These are phyloP conservation scores for Auricularia heimuer DNA, from an alignment of 768 basidiomycete genomes.

Conservation along the genomic window DNA sequence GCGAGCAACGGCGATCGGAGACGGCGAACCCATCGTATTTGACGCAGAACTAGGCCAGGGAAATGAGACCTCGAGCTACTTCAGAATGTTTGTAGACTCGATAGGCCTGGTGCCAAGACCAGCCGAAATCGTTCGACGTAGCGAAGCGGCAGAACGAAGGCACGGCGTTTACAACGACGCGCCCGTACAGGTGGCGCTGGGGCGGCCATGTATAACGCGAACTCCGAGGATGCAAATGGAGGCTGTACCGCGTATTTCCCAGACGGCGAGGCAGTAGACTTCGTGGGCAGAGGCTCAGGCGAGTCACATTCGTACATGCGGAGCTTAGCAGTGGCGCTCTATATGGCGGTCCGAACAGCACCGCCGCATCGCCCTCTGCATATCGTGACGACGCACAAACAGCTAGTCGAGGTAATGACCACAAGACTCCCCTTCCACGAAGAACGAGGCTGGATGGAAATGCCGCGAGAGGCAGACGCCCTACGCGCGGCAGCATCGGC, in stretches of 20 bases:
- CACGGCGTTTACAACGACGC: not conserved
- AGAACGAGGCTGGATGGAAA: not conserved
- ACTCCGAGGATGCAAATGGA: not conserved
- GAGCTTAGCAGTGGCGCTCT: not conserved
- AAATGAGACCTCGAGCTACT: too few relatives aligned
- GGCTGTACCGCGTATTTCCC: not conserved
- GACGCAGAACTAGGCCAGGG: too few relatives aligned
- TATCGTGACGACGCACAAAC: not conserved
- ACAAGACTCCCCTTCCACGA: not conserved
- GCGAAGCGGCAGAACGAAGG: too few relatives aligned
- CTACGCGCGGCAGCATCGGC: not conserved
- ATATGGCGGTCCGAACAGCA: not conserved
- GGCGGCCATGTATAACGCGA: not conserved
- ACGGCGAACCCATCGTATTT: too few relatives aligned
- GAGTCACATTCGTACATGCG: not conserved
- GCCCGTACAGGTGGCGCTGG: not conserved
- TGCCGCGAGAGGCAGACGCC: not conserved
- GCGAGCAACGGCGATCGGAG: too few relatives aligned
- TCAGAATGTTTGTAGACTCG: too few relatives aligned
- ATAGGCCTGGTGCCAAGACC: too few relatives aligned
- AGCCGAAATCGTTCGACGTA: too few relatives aligned
- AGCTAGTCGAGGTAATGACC: not conserved
- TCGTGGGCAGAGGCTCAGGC: not conserved
- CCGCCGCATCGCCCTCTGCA: not conserved
- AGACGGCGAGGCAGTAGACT: not conserved